These are phyloP conservation scores for Nicotiana knightiana DNA, from an alignment of 257 asterid genomes.

Conservation along the genomic window DNA sequence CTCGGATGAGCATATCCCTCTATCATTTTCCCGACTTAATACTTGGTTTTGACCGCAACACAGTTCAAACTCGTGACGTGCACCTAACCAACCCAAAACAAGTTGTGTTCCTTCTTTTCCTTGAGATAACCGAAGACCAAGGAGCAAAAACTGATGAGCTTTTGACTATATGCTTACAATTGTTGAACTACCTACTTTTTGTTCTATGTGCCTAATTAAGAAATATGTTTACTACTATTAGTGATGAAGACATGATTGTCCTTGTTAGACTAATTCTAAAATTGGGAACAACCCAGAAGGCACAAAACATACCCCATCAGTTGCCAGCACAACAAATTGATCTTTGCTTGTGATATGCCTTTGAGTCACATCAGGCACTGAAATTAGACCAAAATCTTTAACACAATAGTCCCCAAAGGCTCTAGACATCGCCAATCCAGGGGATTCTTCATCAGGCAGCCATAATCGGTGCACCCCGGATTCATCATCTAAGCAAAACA, in stretches of 20 bases:
- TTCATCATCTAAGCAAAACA: constrained; percentile 72
- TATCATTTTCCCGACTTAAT: no score
- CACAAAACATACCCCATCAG: constrained; percentile 73
- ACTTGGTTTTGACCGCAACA: no score
- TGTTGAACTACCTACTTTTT: background rate
- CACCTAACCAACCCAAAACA: no score
- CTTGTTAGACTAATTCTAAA: background rate
- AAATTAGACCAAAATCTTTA: constrained; percentile 78
- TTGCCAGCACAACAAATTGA: constrained; percentile 76
- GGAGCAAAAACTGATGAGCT: no score
- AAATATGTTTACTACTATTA: background rate
- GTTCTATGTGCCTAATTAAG: background rate
- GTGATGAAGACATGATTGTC: background rate
- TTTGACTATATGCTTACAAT: background rate
- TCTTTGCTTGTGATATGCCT: constrained; percentile 61
- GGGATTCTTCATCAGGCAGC: constrained; percentile 77
- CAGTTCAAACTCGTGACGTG: no score
- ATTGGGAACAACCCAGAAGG: background rate
- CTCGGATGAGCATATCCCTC: no score
- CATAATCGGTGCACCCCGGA: constrained; percentile 83
- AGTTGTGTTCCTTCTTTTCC: no score
- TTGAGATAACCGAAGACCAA: no score
- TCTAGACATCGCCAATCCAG: constrained; percentile 97
- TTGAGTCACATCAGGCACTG: constrained; percentile 83
- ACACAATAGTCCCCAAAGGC: constrained; percentile 92